Conservation (phyloP, 768 basidiomycete genomes). For the Suillus discolor region DNA sequence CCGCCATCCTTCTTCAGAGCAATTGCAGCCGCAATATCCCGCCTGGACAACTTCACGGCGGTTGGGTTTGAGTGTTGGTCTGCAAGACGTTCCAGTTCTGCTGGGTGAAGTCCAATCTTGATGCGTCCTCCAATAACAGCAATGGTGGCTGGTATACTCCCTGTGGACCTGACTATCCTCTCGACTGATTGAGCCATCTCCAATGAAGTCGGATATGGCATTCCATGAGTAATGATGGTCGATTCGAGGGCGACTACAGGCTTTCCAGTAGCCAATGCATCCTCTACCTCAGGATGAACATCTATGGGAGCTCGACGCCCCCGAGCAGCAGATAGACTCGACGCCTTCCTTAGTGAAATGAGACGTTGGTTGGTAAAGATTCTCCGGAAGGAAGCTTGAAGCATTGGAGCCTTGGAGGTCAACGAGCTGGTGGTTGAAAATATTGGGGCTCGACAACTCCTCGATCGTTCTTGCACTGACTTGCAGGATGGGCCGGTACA, state of each 20-base stretch:
- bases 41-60: constrained; percentile 69
- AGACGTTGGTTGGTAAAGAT: neutral
- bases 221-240: constrained; percentile 90
- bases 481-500: neutral
- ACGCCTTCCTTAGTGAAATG: neutral
- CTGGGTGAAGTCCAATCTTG: constrained; percentile 75
- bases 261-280: constrained; percentile 64
- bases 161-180: constrained; percentile 67
- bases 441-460: neutral
- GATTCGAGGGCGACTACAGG: constrained; percentile 92
- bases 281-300: constrained; percentile 80
- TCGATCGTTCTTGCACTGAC: neutral
- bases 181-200: constrained; percentile 75
- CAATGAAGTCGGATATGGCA: constrained; percentile 80
- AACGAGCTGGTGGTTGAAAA: neutral
- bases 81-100: constrained; percentile 72
- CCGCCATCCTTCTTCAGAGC: constrained; percentile 75
- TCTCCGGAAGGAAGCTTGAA: neutral
- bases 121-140: constrained; percentile 81
- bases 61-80: constrained; percentile 44
- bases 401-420: neutral
- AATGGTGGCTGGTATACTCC: constrained; percentile 90
- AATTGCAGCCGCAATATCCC: constrained; percentile 81
- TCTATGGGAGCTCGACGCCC: constrained; percentile 46
- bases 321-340: neutral